phyloP scores from a whole-genome alignment of 371 early-diverging fungal species.

The Sanchytrium tribonematis region DNA sequence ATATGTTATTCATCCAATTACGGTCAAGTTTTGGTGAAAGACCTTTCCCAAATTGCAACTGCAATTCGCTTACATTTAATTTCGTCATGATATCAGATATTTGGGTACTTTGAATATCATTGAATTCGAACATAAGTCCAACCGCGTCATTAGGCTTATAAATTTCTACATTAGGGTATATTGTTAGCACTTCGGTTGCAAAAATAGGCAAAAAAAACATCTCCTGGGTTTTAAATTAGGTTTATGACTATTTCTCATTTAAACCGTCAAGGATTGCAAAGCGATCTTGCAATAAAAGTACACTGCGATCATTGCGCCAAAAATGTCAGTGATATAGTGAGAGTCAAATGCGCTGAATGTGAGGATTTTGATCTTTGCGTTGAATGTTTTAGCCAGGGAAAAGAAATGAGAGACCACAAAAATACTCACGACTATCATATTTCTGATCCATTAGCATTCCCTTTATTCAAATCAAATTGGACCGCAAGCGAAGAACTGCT shows the following conservation, averaged over 20 bases:
- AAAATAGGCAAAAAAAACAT: not conserved
- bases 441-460: slow-evolving; percentile 54
- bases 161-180: not conserved
- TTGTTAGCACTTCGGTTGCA: not conserved
- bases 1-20: not conserved
- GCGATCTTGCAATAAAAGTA: slow-evolving; percentile 15
- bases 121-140: not conserved
- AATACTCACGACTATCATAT: slow-evolving; percentile 63
- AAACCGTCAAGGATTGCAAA: not conserved
- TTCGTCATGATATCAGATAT: not conserved
- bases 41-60: not conserved
- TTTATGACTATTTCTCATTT: not conserved
- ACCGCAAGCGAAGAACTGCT: slow-evolving; percentile 86
- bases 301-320: slow-evolving; percentile 73
- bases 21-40: not conserved
- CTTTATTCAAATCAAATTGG: slow-evolving; percentile 65
- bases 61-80: not conserved
- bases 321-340: slow-evolving; percentile 58
- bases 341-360: slow-evolving; percentile 71
- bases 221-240: too few relatives aligned
- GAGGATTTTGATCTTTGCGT: slow-evolving; percentile 83
- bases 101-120: not conserved
- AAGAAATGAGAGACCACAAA: slow-evolving; percentile 51
- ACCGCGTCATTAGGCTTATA: not conserved
- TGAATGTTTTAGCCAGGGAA: slow-evolving; percentile 60